Evolutionary conservation across 1,139 yeast species (phyloP).

Genomic region (Blastobotrys capitulatus): DNA sequence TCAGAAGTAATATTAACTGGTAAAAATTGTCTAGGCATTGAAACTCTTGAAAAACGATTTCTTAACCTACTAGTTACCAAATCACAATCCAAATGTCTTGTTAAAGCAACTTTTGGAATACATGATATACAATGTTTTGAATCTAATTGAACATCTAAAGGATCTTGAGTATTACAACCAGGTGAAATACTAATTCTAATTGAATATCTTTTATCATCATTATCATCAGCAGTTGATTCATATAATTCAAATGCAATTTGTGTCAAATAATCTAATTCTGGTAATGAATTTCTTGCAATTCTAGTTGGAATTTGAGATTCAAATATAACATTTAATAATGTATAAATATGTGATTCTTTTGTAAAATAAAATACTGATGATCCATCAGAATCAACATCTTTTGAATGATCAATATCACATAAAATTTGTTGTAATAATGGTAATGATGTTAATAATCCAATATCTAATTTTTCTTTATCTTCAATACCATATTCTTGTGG

Average conservation of each 20-base stretch:
- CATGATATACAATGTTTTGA: conserved; percentile 96
- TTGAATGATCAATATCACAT: conserved; percentile 73
- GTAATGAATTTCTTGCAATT: conserved; percentile 88
- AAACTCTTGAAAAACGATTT: conserved; percentile 79
- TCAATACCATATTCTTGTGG: conserved; percentile 99
- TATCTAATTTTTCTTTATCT: conserved; percentile 91
- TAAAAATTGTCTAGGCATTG: conserved; percentile 61
- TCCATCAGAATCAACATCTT: conserved; percentile 62
- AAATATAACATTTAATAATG: conserved; percentile 81
- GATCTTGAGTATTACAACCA: conserved; percentile 97
- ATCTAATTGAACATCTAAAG: conserved; percentile 92
- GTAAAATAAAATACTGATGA: conserved; percentile 90
- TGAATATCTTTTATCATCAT: conserved; percentile 71
- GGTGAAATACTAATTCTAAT: conserved; percentile 88
- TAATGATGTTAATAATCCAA: conserved; percentile 87
- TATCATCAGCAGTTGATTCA: conserved; percentile 53
- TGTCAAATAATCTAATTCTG: conserved; percentile 92
- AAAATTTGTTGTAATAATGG: conserved; percentile 90
- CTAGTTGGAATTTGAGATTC: conserved; percentile 95
- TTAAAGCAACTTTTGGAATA: conserved; percentile 82
- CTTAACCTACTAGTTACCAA: conserved; percentile 77
- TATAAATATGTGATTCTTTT: conserved; percentile 94
- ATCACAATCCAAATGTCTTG: conserved; percentile 91
- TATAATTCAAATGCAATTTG: conserved; percentile 92
- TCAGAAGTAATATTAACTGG: conserved; percentile 31